phyloP scores from a whole-genome alignment of 352 stramenopile genomes.

The Thraustotheca clavata region DNA sequence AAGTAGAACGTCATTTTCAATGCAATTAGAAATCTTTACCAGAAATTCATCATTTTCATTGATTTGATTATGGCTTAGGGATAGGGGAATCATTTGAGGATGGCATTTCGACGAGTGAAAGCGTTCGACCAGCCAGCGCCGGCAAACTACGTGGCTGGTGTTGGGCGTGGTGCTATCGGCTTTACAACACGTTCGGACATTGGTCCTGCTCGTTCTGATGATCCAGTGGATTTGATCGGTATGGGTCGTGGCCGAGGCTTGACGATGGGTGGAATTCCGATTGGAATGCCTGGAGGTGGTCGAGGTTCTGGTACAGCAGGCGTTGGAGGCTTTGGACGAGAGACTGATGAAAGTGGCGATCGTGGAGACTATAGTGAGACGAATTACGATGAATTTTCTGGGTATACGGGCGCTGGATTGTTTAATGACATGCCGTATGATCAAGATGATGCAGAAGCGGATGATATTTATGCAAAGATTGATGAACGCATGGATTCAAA shows the following conservation, averaged over 20 bases:
- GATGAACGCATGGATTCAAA: conserved; percentile 93
- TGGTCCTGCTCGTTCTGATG: conserved; percentile 74
- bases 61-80: too few relatives aligned
- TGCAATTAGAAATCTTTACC: not conserved
- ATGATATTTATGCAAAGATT: conserved; percentile 93
- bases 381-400: conserved; percentile 89
- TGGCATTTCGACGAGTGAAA: conserved; percentile 18
- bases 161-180: conserved; percentile 92
- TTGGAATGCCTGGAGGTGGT: conserved; percentile 29
- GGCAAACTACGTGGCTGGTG: conserved; percentile 93
- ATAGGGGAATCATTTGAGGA: not conserved
- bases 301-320: conserved; percentile 70
- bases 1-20: too few relatives aligned
- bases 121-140: conserved; percentile 47
- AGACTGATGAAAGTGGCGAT: conserved; percentile 82
- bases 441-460: conserved; percentile 94
- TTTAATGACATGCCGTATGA: conserved; percentile 93
- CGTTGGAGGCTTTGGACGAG: conserved; percentile 73
- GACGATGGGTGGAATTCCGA: conserved; percentile 21
- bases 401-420: conserved; percentile 73
- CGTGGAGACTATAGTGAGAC: conserved; percentile 86
- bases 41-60: not conserved
- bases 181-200: conserved; percentile 98
- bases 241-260: conserved; percentile 54
- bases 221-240: conserved; percentile 46